These are phyloP conservation scores for Ensete glaucum DNA, from an alignment of 176 grass and related monocot genomes.

Conservation along the genomic window DNA sequence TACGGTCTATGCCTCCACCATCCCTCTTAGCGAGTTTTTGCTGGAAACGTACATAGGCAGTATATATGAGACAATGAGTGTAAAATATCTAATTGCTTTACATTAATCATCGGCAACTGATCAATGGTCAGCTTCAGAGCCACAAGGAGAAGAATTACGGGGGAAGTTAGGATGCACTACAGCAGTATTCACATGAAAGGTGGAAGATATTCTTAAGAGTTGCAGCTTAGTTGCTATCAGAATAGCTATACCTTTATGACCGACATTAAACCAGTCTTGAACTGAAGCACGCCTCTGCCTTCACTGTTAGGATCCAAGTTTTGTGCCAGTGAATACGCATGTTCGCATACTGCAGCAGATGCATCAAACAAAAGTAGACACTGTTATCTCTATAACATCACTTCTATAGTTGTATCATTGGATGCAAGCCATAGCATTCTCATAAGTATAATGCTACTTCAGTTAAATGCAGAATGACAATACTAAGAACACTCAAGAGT, in stretches of 20 bases:
- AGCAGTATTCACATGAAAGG: background rate
- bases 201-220: background rate
- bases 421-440: background rate
- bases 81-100: background rate
- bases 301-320: constrained; percentile 82
- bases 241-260: constrained; percentile 67
- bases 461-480: background rate
- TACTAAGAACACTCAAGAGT: background rate
- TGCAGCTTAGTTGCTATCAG: background rate
- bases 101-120: background rate
- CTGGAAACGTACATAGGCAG: constrained; percentile 27
- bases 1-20: constrained; percentile 61
- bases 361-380: constrained; percentile 6
- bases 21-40: constrained; percentile 85
- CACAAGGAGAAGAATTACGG: background rate
- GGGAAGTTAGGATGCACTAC: background rate
- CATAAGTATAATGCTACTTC: background rate
- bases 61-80: background rate
- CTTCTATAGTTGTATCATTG: background rate
- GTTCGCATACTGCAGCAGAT: constrained; percentile 65
- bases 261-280: constrained; percentile 92
- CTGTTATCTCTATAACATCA: background rate
- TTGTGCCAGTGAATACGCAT: constrained; percentile 72
- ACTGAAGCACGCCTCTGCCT: constrained; percentile 88
- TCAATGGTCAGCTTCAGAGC: background rate